Conservation (phyloP, 768 basidiomycete genomes). For the Hydnomerulius pinastri region DNA sequence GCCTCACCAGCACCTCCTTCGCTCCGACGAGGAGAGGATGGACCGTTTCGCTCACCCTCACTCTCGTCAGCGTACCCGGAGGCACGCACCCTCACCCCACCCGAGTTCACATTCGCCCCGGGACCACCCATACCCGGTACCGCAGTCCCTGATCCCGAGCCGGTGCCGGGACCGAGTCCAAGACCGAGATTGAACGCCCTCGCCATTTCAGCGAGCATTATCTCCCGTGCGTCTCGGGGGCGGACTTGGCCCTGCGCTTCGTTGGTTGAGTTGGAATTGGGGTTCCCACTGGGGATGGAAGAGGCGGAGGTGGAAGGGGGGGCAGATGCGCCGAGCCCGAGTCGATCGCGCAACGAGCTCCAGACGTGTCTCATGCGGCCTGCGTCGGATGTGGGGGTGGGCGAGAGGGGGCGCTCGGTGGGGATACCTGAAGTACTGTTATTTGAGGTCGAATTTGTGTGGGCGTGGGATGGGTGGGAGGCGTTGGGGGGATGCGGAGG, state of each 20-base stretch:
- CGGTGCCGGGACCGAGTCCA: slow-evolving; percentile 40
- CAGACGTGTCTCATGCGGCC: slow-evolving; percentile 63
- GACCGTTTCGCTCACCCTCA: too few relatives aligned
- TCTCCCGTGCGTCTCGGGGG: slow-evolving; percentile 56
- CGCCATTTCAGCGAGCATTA: slow-evolving; percentile 81
- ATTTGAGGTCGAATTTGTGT: slow-evolving; percentile 14
- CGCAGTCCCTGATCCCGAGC: too few relatives aligned
- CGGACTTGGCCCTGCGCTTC: slow-evolving; percentile 6
- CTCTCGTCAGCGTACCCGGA: neutral
- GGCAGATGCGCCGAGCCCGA: slow-evolving; percentile 48
- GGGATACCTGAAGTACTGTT: slow-evolving; percentile 17
- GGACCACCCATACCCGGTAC: too few relatives aligned
- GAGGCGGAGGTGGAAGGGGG: neutral
- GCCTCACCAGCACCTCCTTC: neutral
- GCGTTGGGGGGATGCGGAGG: slow-evolving; percentile 14
- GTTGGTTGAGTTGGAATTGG: neutral
- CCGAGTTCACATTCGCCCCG: slow-evolving; percentile 7
- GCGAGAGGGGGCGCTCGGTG: slow-evolving; percentile 38
- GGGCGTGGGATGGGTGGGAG: slow-evolving; percentile 12
- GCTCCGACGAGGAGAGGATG: neutral
- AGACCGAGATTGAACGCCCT: slow-evolving; percentile 77
- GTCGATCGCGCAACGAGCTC: slow-evolving; percentile 67
- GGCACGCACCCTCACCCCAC: slow-evolving; percentile 6
- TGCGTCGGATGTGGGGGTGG: slow-evolving; percentile 42
- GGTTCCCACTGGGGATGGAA: neutral